Conservation (phyloP, 352 stramenopile genomes). For the Globisporangium uncinulatum region DNA sequence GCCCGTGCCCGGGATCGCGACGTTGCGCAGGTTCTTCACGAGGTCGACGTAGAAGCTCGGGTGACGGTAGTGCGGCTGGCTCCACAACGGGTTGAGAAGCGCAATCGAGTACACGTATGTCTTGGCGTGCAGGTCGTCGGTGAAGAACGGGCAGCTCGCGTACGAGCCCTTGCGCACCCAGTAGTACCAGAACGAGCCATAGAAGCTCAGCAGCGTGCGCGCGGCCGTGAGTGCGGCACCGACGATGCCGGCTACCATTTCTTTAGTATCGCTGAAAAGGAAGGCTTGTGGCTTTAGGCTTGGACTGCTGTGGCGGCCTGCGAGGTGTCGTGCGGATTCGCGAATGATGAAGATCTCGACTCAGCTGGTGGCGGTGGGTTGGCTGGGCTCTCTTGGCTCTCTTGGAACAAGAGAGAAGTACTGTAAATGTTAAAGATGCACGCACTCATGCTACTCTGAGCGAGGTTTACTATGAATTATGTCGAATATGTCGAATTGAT, state of each 20-base stretch:
- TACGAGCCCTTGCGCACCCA: constrained; percentile 72
- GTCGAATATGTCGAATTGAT: too few relatives aligned
- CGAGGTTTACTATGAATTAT: too few relatives aligned
- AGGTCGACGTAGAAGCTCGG: constrained; percentile 92
- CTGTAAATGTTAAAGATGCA: too few relatives aligned
- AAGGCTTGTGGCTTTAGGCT: not conserved
- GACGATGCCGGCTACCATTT: constrained; percentile 29
- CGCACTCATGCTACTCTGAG: too few relatives aligned
- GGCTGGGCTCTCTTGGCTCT: too few relatives aligned
- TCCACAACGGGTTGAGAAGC: constrained; percentile 93
- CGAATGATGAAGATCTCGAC: not conserved
- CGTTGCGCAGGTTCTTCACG: constrained; percentile 96
- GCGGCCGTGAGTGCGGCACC: constrained; percentile 17
- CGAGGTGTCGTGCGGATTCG: constrained; percentile 7
- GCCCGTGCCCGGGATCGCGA: constrained; percentile 96
- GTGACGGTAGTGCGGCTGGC: constrained; percentile 96
- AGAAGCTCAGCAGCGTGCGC: constrained; percentile 65
- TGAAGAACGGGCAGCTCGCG: constrained; percentile 75
- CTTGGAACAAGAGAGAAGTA: too few relatives aligned
- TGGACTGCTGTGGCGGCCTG: not conserved
- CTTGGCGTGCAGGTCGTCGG: constrained; percentile 73
- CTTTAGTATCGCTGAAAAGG: not conserved
- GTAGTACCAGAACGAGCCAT: constrained; percentile 74
- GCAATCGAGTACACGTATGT: constrained; percentile 95
- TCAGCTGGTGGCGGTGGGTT: too few relatives aligned